Evolutionary conservation across 2,329 filamentous ascomycete genomes (phyloP).

Genomic region (Endothia cerciana): DNA sequence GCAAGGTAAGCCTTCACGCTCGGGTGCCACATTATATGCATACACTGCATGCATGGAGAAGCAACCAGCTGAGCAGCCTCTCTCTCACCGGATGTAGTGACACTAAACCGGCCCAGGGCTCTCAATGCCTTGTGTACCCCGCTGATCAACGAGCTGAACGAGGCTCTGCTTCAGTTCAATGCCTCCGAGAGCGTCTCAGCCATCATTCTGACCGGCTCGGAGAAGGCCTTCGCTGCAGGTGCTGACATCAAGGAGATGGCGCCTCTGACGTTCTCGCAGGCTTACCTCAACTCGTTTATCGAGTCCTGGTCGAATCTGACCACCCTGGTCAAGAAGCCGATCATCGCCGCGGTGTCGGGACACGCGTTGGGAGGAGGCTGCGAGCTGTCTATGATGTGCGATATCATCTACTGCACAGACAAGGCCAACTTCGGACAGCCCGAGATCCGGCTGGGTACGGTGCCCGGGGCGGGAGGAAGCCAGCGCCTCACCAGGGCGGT

Average conservation of each 20-base stretch:
- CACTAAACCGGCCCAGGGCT: slow-evolving; percentile 90
- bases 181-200: slow-evolving; percentile 69
- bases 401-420: slow-evolving; percentile 88
- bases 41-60: slow-evolving; percentile 2
- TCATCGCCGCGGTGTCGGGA: slow-evolving; percentile 92
- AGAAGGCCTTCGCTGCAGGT: slow-evolving; percentile 90
- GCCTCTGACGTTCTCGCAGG: slow-evolving; percentile 82
- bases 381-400: slow-evolving; percentile 96
- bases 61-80: slow-evolving; percentile 11
- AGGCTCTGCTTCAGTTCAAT: slow-evolving; percentile 73
- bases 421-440: slow-evolving; percentile 93
- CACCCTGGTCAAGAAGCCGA: slow-evolving; percentile 84
- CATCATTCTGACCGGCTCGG: slow-evolving; percentile 85
- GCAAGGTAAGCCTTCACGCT: slow-evolving; percentile 63
- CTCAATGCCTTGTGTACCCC: slow-evolving; percentile 92
- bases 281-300: slow-evolving; percentile 91
- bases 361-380: slow-evolving; percentile 95
- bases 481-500: slow-evolving; percentile 84
- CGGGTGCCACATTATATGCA: not conserved
- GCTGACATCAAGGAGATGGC: slow-evolving; percentile 99
- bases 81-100: slow-evolving; percentile 61
- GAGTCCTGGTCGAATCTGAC: slow-evolving; percentile 90
- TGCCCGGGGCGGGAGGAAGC: slow-evolving; percentile 89
- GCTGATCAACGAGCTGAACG: slow-evolving; percentile 87
- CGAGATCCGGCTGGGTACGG: slow-evolving; percentile 92